Base-by-base conservation (phyloP, 306 rosid species). In the Cajanus cajan region DNA sequence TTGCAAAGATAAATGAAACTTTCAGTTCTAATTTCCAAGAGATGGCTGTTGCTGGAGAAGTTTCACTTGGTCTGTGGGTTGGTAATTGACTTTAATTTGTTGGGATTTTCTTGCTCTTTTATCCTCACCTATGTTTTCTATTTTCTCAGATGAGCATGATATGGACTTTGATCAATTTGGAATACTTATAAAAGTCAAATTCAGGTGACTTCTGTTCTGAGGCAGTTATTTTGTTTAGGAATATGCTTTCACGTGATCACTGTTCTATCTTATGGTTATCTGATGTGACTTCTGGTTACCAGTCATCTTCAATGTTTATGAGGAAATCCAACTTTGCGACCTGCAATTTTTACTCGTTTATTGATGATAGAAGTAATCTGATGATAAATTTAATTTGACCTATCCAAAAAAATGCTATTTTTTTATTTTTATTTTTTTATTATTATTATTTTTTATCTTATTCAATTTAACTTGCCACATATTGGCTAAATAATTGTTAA, bases 1-100 rank as follows among this genome's bases (percentile, higher is more conserved):
- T 95, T 68, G 87, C 87, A 28, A 89, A 82, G 90, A 95, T 95
- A 78, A 95, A 95, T 79, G 94, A 91, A 84, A 92, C 94, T 57
- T 95, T 95, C 61, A 85, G 97, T 54, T 85, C 68, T 68, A 95
- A 95, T 86, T 92, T 95, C 83, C 90, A 84, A 88, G 98, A 95
- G 87, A 95, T 95, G 98, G 98, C 98, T 59, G 98, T 95, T 80
- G 98, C 98, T 11, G 98, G 98, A 80, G 98, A 95, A 87, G 98
- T 95, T 82, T 89, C 89, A 63, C 82, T 95, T 79, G 98, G 98
- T 95, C 80, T 77, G 52, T 63, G 61, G 51, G 57, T 74, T 62
- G 31, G 57, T 55, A 34, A 65, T 74, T 64, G 10, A 41, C 57
- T 62, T 43, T 50, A 18, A 55, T 37, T 44, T 34, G 24, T 5